A percentile compares a stretch with the other conserved stretches of the same genome.
phyloP scores from a whole-genome alignment of 331 rosid species.

The Acacia pycnantha region DNA sequence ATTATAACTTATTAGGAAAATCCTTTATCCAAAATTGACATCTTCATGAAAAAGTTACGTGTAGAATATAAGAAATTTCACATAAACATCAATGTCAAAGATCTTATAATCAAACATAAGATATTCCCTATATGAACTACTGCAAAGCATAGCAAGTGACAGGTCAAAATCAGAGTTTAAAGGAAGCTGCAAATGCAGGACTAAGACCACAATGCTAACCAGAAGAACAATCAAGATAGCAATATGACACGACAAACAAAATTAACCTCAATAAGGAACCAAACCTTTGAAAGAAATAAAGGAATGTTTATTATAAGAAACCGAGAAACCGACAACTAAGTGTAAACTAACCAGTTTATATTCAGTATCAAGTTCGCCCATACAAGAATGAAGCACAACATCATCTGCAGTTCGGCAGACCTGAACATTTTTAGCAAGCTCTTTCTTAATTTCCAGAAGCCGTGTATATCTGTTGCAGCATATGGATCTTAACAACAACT shows the following conservation, averaged over 20 bases:
- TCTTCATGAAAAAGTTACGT: neutral
- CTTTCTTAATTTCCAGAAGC: conserved; percentile 90
- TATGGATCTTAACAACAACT: conserved; percentile 84
- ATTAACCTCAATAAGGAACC: neutral
- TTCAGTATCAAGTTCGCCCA: conserved; percentile 59
- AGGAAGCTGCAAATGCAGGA: neutral
- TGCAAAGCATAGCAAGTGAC: neutral
- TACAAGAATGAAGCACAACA: conserved; percentile 64
- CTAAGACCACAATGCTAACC: conserved; percentile 11
- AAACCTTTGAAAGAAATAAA: neutral
- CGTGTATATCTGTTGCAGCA: conserved; percentile 89
- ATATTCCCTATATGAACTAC: neutral
- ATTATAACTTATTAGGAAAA: neutral
- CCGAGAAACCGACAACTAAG: conserved; percentile 21
- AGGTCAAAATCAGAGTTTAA: conserved; percentile 5
- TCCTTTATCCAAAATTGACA: neutral
- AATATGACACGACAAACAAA: conserved; percentile 21
- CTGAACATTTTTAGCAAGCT: conserved; percentile 70
- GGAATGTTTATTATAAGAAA: neutral
- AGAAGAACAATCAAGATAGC: neutral
- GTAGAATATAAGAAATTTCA: neutral
- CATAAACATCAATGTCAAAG: neutral
- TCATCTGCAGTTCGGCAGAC: conserved; percentile 69
- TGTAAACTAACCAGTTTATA: conserved; percentile 59
- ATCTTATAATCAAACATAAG: conserved; percentile 17